Conservation (phyloP, 1,284 basidiomycete species). For the Trametes sp. region DNA sequence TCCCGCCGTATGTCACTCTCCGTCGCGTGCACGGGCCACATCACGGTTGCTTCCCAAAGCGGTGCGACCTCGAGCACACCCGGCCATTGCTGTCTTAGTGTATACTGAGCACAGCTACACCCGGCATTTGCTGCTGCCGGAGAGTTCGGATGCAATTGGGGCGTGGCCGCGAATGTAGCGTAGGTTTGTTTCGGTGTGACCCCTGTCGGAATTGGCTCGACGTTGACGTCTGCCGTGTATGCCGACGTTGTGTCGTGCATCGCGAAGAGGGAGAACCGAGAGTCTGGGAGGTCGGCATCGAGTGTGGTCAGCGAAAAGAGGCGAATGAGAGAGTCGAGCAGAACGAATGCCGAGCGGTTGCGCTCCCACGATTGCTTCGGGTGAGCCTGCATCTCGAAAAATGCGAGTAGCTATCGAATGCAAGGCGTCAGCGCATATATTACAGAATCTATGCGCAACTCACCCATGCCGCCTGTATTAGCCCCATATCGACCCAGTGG, state of each 20-base stretch:
- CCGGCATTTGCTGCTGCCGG: not conserved
- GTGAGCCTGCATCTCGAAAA: constrained; percentile 76
- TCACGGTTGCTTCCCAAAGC: constrained; percentile 67
- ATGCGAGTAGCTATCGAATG: constrained; percentile 59
- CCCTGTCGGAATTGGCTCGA: not conserved
- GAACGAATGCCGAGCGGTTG: constrained; percentile 59
- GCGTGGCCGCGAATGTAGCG: not conserved
- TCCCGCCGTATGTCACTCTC: constrained; percentile 71
- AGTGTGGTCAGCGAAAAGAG: constrained; percentile 59
- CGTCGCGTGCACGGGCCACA: constrained; percentile 63
- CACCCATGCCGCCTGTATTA: constrained; percentile 80
- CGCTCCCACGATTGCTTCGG: constrained; percentile 61
- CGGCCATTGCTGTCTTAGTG: constrained; percentile 58
- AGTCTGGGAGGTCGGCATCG: constrained; percentile 44
- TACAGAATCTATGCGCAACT: constrained; percentile 6
- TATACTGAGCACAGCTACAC: constrained; percentile 61
- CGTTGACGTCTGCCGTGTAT: not conserved
- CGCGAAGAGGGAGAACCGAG: constrained; percentile 9
- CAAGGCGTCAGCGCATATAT: not conserved
- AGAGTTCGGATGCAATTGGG: not conserved
- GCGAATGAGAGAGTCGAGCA: constrained; percentile 73
- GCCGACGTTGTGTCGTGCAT: not conserved
- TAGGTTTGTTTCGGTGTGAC: not conserved
- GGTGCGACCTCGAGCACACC: constrained; percentile 60
- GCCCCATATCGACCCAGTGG: constrained; percentile 71